These are phyloP conservation scores for Hanseniaspora osmophila DNA, from an alignment of 805 yeast genomes.

Conservation along the genomic window DNA sequence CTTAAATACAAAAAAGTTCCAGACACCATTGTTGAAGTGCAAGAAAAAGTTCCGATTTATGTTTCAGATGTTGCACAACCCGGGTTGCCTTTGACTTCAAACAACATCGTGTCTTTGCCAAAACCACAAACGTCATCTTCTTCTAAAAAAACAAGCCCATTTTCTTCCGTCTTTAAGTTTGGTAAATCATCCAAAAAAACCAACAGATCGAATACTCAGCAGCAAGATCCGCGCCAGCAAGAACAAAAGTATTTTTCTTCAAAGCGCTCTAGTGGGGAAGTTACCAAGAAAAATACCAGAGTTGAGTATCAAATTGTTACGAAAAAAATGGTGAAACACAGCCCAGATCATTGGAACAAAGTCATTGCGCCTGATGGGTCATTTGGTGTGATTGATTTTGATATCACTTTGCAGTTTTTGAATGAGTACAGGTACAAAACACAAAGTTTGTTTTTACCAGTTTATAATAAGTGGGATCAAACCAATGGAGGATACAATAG, in stretches of 20 bases:
- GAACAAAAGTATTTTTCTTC: no score
- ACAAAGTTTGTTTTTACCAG: conserved; percentile 5
- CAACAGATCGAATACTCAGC: not conserved
- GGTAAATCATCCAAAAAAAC: not conserved
- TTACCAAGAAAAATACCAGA: conserved; percentile 21
- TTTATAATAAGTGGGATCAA: conserved; percentile 62
- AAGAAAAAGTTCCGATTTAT: conserved; percentile 38
- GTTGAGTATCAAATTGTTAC: conserved; percentile 34
- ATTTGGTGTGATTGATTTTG: conserved; percentile 64
- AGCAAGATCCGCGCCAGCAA: no score
- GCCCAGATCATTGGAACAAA: conserved; percentile 43
- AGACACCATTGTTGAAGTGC: conserved; percentile 43
- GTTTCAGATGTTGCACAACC: conserved; percentile 14
- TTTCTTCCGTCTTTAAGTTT: not conserved
- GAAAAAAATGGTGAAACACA: conserved; percentile 23
- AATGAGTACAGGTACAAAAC: conserved; percentile 7
- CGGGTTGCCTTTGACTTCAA: conserved; percentile 5
- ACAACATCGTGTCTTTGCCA: not conserved
- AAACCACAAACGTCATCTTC: conserved; percentile 31
- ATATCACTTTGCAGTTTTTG: conserved; percentile 15
- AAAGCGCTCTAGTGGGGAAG: not conserved
- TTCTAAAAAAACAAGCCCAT: conserved; percentile 1
- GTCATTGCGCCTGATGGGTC: conserved; percentile 78
- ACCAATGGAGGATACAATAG: conserved; percentile 29
- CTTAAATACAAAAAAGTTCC: conserved; percentile 36